Conservation (phyloP, 2,329 filamentous ascomycete species). For the Pseudogymnoascus sp. region DNA sequence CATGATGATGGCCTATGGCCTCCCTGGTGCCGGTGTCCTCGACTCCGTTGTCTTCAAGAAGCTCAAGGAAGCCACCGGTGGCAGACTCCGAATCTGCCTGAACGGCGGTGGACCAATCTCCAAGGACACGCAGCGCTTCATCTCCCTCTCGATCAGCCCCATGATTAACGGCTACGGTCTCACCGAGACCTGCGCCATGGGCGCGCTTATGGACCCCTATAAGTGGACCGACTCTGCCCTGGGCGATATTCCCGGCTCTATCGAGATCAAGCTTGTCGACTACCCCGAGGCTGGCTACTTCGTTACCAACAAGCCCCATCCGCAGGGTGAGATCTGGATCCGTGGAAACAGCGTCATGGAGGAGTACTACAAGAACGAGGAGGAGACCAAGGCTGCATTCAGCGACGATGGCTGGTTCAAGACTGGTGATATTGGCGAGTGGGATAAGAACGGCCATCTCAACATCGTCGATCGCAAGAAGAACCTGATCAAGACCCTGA, state of each 20-base stretch:
- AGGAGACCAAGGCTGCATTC: conserved; percentile 70
- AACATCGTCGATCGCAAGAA: conserved; percentile 81
- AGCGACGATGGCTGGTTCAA: conserved; percentile 77
- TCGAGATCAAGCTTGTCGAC: conserved; percentile 87
- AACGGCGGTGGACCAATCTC: conserved; percentile 88
- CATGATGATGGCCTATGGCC: conserved; percentile 49
- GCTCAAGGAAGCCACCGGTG: conserved; percentile 79
- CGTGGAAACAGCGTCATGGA: conserved; percentile 65
- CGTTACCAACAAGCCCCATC: conserved; percentile 54
- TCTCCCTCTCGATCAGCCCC: conserved; percentile 81
- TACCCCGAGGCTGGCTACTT: conserved; percentile 75
- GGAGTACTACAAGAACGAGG: conserved; percentile 74
- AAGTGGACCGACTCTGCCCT: conserved; percentile 70
- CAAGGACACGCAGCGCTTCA: conserved; percentile 75
- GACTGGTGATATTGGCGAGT: conserved; percentile 79
- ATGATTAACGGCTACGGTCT: conserved; percentile 91
- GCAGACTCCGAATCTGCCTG: conserved; percentile 77
- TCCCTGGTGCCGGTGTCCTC: conserved; percentile 59
- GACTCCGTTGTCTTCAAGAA: conserved; percentile 84
- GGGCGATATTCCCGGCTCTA: conserved; percentile 64
- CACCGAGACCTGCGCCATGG: conserved; percentile 83
- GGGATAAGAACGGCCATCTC: conserved; percentile 62
- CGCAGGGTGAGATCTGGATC: conserved; percentile 84
- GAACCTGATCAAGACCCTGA: conserved; percentile 87
- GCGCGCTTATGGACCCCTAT: conserved; percentile 67